Evolutionary conservation across 2,329 filamentous ascomycete species (phyloP), one percentile per base, ranked within the genome.

Genomic region (Trichoderma sp.): DNA sequence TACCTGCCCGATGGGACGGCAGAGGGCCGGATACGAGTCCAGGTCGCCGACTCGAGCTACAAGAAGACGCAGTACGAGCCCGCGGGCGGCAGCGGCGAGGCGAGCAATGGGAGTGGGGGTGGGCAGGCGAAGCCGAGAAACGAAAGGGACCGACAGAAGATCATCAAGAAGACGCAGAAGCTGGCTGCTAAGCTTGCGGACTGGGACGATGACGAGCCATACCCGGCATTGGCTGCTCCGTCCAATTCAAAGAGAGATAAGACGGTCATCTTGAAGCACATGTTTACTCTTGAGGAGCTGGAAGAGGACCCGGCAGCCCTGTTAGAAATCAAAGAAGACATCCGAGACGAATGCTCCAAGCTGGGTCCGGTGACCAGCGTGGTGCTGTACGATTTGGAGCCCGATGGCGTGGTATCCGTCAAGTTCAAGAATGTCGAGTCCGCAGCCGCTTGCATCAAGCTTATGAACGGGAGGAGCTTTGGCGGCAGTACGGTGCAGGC

Each of bases 251-350:
- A 84, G 75, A 91, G 88, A 81, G 92, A 94, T 75, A 96, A 94
- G 78, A 84, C 92, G 19, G 94, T 97, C 33, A 90, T 98, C 69
- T 82, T 99, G 72, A 93, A 93, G 77, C 90, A 97, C 81, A 97
- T 97, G 91, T 99, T 99, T 80, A 96, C 93, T 1, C 84, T 95
- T 53, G 78, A 90, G 71, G 93, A 97, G 81, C 85, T 98, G 31
- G 90, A 94, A 74, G 92, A 96, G 76, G 94, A 98, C 75, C 89
- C 92, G 2, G 89, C 89, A 0, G 92, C 91, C 1, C 86, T 96
- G 70, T 83, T 96, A 47, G 95, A 98, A 72, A 97, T 98, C 82
- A 96, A 96, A 77, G 92, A 97, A 78, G 96, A 99, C 77, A 92
- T 98, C 68, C 88, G 92, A 57, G 93, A 97, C 62, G 94, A 97